These are phyloP conservation scores for Bipolaris bicolor DNA, from an alignment of 2,329 filamentous ascomycete species.

Conservation along the genomic window DNA sequence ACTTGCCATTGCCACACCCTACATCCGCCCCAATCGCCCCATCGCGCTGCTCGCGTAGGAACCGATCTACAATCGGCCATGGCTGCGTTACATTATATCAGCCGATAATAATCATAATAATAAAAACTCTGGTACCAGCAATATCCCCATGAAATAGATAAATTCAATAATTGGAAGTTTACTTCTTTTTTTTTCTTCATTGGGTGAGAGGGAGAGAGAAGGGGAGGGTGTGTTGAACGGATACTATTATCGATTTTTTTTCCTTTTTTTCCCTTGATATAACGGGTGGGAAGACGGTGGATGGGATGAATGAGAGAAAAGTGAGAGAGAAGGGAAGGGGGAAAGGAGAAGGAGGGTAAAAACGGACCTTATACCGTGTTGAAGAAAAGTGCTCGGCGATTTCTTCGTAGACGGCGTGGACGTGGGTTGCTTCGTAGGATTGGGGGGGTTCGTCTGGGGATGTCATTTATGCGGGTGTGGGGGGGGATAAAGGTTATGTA, in stretches of 20 bases:
- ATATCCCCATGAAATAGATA: not conserved
- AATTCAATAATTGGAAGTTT: no score
- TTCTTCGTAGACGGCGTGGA: constrained; percentile 89
- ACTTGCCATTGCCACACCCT: constrained; percentile 97
- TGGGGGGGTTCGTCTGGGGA: not conserved
- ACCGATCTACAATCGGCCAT: constrained; percentile 88
- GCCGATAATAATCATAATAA: no score
- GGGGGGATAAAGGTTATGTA: no score
- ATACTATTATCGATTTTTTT: not conserved
- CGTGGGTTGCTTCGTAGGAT: constrained; percentile 80
- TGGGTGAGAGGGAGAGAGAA: not conserved
- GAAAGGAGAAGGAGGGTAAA: constrained; percentile 26
- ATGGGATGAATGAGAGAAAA: not conserved
- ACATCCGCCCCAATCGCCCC: constrained; percentile 87
- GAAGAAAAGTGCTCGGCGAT: constrained; percentile 85
- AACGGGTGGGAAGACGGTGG: no score
- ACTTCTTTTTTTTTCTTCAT: no score
- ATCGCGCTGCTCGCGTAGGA: constrained; percentile 68
- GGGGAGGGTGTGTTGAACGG: not conserved
- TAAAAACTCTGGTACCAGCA: no score
- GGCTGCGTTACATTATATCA: no score
- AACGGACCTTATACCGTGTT: constrained; percentile 69
- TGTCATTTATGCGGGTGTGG: not conserved
- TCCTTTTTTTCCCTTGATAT: not conserved
- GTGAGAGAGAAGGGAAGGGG: constrained; percentile 2